Conservation (phyloP, 768 basidiomycete species). For the Paxillus rubicundulus region DNA sequence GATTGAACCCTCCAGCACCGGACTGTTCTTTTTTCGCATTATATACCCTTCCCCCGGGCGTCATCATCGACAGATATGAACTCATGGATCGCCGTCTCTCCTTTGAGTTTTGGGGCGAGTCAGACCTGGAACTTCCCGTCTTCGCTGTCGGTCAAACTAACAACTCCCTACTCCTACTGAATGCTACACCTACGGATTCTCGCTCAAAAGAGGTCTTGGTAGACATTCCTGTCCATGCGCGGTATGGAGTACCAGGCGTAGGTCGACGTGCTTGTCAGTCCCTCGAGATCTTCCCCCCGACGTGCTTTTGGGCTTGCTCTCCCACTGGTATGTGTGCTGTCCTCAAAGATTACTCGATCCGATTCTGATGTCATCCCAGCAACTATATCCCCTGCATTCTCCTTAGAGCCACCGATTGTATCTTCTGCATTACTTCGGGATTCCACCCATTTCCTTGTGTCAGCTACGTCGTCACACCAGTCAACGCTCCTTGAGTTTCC, state of each 20-base stretch:
- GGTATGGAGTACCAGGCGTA: conserved; percentile 36
- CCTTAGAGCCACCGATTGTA: conserved; percentile 15
- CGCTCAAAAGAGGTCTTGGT: conserved; percentile 15
- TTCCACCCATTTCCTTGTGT: conserved; percentile 15
- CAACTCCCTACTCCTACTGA: conserved; percentile 33
- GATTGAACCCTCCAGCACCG: conserved; percentile 7
- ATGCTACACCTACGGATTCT: conserved; percentile 15
- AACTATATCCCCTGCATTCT: conserved; percentile 3
- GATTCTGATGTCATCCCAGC: conserved; percentile 11
- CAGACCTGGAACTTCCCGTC: conserved; percentile 45
- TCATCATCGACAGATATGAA: conserved; percentile 48
- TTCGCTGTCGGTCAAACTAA: conserved; percentile 30
- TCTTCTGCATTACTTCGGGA: conserved; percentile 23
- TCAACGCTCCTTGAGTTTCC: conserved; percentile 30
- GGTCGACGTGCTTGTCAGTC: conserved; percentile 12
- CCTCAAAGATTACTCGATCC: not conserved
- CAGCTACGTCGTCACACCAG: conserved; percentile 5
- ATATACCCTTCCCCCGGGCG: conserved; percentile 35
- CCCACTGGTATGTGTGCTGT: conserved; percentile 18
- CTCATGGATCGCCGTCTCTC: conserved; percentile 32
- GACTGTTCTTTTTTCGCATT: conserved; percentile 33
- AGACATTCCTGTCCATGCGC: conserved; percentile 43
- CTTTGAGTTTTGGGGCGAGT: conserved; percentile 36
- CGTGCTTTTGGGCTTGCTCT: conserved; percentile 34
- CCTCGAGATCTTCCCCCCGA: conserved; percentile 26